phyloP scores from a whole-genome alignment of 495 filamentous ascomycete species.

The Cladorrhinum samala region DNA sequence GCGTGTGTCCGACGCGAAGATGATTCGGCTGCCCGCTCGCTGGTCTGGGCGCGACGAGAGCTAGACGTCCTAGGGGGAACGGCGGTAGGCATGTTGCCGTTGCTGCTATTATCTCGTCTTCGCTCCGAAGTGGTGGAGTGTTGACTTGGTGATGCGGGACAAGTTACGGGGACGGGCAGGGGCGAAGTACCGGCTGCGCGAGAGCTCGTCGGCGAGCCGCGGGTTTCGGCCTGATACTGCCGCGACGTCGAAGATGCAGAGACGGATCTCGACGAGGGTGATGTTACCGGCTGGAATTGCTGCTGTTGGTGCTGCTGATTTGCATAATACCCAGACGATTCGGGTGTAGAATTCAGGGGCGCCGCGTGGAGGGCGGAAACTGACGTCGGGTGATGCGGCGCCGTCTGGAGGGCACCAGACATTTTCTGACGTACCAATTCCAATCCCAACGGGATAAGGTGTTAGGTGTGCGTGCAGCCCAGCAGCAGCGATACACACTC shows the following conservation, averaged over 20 bases:
- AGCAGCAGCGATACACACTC: background rate
- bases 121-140: constrained; percentile 36
- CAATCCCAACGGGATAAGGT: constrained; percentile 20
- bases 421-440: constrained; percentile 29
- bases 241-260: constrained; percentile 44
- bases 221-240: constrained; percentile 48
- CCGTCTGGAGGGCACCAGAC: constrained; percentile 53
- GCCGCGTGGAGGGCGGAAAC: constrained; percentile 41
- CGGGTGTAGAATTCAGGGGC: constrained; percentile 38
- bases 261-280: constrained; percentile 33
- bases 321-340: constrained; percentile 36
- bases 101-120: constrained; percentile 18
- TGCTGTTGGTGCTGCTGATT: constrained; percentile 33
- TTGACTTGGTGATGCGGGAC: constrained; percentile 33
- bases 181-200: constrained; percentile 41
- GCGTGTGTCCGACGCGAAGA: constrained; percentile 32
- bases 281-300: constrained; percentile 30
- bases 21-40: constrained; percentile 37
- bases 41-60: constrained; percentile 38
- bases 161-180: constrained; percentile 41
- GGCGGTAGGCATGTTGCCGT: constrained; percentile 37
- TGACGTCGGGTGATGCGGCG: constrained; percentile 46
- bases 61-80: constrained; percentile 57
- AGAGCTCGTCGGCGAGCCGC: constrained; percentile 44
- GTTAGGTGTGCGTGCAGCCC: background rate